phyloP scores from a whole-genome alignment of 495 filamentous ascomycete genomes.

The Aspergillus ostianus region DNA sequence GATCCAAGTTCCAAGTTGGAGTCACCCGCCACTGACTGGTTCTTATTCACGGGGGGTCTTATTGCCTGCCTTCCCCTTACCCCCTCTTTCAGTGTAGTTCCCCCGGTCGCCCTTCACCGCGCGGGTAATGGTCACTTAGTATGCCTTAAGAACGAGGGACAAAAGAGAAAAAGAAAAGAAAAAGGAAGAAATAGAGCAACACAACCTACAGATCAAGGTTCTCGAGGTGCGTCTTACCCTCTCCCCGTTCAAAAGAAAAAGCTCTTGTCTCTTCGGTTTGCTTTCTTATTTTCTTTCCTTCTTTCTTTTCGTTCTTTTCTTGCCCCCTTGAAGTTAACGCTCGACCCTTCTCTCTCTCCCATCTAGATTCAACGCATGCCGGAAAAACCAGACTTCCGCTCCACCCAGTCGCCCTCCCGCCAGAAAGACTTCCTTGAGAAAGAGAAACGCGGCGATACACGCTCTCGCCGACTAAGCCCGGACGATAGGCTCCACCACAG shows the following conservation, averaged over 20 bases:
- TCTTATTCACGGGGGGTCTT: not conserved
- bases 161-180: constrained; percentile 4
- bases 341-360: constrained; percentile 21
- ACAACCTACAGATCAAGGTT: not conserved
- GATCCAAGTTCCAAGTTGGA: not conserved
- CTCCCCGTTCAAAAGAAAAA: constrained; percentile 1
- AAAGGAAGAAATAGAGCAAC: constrained; percentile 1
- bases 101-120: not conserved
- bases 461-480: constrained; percentile 18
- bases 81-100: not conserved
- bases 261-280: no score
- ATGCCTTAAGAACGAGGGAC: not conserved
- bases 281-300: constrained; percentile 1
- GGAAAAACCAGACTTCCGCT: constrained; percentile 45
- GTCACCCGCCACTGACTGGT: not conserved
- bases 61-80: not conserved
- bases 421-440: constrained; percentile 32
- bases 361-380: constrained; percentile 18
- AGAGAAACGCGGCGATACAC: constrained; percentile 30
- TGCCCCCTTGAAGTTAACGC: constrained; percentile 6
- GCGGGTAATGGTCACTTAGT: not conserved
- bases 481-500: constrained; percentile 22
- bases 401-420: constrained; percentile 21
- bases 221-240: constrained; percentile 7
- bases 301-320: not conserved